phyloP scores from a whole-genome alignment of 192 early-diverging fungal genomes.

The Linnemannia exigua region DNA sequence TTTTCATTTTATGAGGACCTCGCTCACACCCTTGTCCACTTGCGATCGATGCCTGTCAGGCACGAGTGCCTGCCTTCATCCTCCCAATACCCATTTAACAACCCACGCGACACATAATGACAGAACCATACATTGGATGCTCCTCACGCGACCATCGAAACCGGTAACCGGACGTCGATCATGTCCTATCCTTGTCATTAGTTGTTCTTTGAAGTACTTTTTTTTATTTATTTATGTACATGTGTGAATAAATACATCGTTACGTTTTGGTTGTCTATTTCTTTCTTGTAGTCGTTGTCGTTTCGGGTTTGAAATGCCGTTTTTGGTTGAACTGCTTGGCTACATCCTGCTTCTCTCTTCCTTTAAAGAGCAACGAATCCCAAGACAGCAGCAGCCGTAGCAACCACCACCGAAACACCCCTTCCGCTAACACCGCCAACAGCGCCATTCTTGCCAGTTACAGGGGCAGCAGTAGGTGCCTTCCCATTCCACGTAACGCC shows the following conservation, averaged over 20 bases:
- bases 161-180: not conserved
- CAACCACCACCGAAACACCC: not conserved
- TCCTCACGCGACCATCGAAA: too few relatives aligned
- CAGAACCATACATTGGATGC: too few relatives aligned
- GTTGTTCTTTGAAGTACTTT: not conserved
- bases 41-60: not conserved
- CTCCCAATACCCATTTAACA: too few relatives aligned
- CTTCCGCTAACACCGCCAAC: not conserved
- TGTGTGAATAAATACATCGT: not conserved
- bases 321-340: too few relatives aligned
- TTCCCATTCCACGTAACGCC: constrained; percentile 57
- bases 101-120: too few relatives aligned
- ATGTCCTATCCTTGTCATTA: too few relatives aligned
- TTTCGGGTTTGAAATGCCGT: not conserved
- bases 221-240: not conserved
- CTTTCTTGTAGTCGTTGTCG: not conserved
- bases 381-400: not conserved
- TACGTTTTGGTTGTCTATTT: not conserved
- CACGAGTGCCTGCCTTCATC: too few relatives aligned
- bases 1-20: not conserved
- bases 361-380: constrained; percentile 7
- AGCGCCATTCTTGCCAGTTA: constrained; percentile 6
- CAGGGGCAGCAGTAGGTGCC: constrained; percentile 16
- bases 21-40: not conserved
- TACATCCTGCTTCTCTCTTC: not conserved